Conservation (phyloP, 805 yeast genomes). For the Candida glaebosa region DNA sequence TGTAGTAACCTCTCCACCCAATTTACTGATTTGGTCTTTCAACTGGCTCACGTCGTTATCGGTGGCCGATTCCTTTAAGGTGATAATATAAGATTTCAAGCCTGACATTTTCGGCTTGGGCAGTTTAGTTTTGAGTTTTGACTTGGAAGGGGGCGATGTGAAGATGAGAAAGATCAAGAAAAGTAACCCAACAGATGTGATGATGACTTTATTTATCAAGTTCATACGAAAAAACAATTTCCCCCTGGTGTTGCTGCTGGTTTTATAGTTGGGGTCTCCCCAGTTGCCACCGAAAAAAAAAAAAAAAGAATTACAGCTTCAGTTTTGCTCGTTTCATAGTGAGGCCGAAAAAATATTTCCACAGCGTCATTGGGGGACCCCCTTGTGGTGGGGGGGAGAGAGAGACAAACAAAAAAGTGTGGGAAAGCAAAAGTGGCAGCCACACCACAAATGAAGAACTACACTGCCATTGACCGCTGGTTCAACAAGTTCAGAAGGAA, state of each 20-base stretch:
- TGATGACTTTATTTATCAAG: constrained; percentile 2
- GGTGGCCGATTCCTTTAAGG: constrained; percentile 44
- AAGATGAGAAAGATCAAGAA: constrained; percentile 1
- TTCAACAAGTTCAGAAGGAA: constrained; percentile 28
- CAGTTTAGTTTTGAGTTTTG: background rate
- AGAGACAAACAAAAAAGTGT: too few species aligned
- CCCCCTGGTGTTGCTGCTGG: background rate
- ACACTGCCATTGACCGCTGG: constrained; percentile 28
- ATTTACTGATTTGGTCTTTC: constrained; percentile 45
- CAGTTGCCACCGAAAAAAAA: too few species aligned
- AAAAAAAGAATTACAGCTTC: too few species aligned
- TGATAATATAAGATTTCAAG: constrained; percentile 38
- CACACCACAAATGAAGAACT: constrained; percentile 10
- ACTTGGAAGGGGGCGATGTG: background rate
- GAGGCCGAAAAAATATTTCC: too few species aligned
- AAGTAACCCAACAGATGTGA: background rate
- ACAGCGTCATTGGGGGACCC: too few species aligned
- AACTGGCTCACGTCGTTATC: constrained; percentile 37
- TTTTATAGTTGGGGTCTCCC: too few species aligned
- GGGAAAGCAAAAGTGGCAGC: too few species aligned
- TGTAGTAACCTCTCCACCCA: constrained; percentile 61
- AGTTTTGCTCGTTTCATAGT: too few species aligned
- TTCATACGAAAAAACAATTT: background rate
- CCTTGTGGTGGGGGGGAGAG: too few species aligned
- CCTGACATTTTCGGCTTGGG: constrained; percentile 17